Evolutionary conservation across 2,329 filamentous ascomycete genomes (phyloP).

Genomic region (Didymella segeticola): DNA sequence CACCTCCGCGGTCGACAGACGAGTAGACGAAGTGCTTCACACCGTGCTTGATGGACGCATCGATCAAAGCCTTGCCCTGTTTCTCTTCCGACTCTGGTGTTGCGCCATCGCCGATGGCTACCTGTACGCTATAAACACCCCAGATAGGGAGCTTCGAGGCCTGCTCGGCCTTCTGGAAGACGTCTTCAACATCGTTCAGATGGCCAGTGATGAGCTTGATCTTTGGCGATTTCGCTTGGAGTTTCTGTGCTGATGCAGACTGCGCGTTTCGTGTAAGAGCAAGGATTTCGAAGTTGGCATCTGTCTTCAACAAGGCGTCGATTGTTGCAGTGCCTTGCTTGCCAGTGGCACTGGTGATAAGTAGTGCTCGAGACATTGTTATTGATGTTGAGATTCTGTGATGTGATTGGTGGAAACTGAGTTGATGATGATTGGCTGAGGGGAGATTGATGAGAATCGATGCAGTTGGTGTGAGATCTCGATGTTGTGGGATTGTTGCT

Average conservation of each 20-base stretch:
- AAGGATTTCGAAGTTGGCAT: slow-evolving; percentile 57
- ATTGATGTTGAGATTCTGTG: neutral
- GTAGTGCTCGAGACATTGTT: slow-evolving; percentile 28
- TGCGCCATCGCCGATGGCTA: slow-evolving; percentile 18
- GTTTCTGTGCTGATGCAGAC: slow-evolving; percentile 58
- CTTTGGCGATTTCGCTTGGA: slow-evolving; percentile 53
- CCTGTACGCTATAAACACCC: slow-evolving; percentile 45
- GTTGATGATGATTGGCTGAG: neutral
- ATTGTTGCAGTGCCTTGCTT: slow-evolving; percentile 55
- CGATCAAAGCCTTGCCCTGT: slow-evolving; percentile 49
- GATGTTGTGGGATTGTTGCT: neutral
- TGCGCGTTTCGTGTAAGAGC: slow-evolving; percentile 63
- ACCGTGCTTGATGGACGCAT: slow-evolving; percentile 37
- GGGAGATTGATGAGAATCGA: neutral
- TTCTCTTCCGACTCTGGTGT: slow-evolving; percentile 33
- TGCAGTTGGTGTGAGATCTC: neutral
- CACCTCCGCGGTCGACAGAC: slow-evolving; percentile 47
- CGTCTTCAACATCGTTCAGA: slow-evolving; percentile 55
- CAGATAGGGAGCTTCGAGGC: slow-evolving; percentile 37
- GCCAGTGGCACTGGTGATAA: slow-evolving; percentile 54
- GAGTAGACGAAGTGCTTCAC: slow-evolving; percentile 50
- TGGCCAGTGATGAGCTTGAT: slow-evolving; percentile 64
- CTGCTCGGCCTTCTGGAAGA: slow-evolving; percentile 58
- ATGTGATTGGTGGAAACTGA: neutral
- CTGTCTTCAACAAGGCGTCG: slow-evolving; percentile 46